Base-by-base conservation (phyloP, 805 yeast genomes). In the Clavispora phyllophila region DNA sequence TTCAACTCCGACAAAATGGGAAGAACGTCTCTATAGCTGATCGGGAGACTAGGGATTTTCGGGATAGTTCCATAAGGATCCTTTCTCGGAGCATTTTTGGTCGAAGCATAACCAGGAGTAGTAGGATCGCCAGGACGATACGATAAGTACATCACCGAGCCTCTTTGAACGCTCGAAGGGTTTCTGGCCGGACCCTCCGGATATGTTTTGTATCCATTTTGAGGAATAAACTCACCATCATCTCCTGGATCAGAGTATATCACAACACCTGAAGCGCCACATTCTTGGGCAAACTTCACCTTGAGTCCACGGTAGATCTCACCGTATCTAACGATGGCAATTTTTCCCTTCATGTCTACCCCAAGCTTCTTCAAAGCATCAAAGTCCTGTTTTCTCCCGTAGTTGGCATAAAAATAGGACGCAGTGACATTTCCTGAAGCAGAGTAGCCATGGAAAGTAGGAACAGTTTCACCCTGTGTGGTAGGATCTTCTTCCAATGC, bases 181-280 rank as follows among this genome's bases (percentile, higher is more conserved):
- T 43, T 38, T 25, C 42, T 25, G 12, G 46, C 43, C 7, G 46
- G 46, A 0, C 46, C 46, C 10, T 43, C 12, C 8, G 46, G 46
- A 26, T 43, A 43, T n/a, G 34, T 36, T n/a, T 43, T 25, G 29
- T 39, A 43, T 2, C 46, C 46, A 19, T 43, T 43, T 20, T 40
- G 39, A 9, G 46, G 40, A 22, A 28, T 43, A 15, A 40, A 39
- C 8, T 43, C 43, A 9, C 46, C 46, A 15, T 43, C 46, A 28
- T 43, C 46, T 1, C 46, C 46, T 8, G 46, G 46, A 22, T 43
- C 46, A 9, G 43, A 40, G 39, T 43, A 43, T 27, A 43, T 34
- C 20, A 43, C 39, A 9, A 43, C 46, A 19, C 39, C 46, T 2
- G 32, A 34, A 6, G 41, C 46, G 8, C 46, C 46, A 10, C 14